Conservation (phyloP, 2,329 filamentous ascomycete species). For the Pyrenochaeta sp. region DNA sequence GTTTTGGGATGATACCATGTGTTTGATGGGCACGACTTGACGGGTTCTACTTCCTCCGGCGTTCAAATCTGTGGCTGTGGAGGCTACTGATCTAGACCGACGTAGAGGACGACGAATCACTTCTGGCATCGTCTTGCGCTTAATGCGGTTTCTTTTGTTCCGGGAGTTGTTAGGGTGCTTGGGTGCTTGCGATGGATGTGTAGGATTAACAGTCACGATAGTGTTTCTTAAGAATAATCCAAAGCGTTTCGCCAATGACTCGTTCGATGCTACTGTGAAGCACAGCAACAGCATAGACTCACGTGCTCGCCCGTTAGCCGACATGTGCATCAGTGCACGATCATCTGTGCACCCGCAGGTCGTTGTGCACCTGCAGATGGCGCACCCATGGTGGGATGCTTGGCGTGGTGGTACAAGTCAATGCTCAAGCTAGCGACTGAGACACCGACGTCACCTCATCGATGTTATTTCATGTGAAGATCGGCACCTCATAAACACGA, state of each 20-base stretch:
- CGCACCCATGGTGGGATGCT: slow-evolving; percentile 16
- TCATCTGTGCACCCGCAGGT: slow-evolving; percentile 19
- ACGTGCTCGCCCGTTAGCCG: slow-evolving; percentile 5
- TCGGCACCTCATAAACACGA: slow-evolving; percentile 18
- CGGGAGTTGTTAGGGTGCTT: background rate
- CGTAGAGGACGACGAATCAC: slow-evolving; percentile 26
- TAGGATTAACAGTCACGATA: slow-evolving; percentile 27
- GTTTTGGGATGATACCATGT: slow-evolving; percentile 45
- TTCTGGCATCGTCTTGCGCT: slow-evolving; percentile 21
- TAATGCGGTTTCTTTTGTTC: slow-evolving; percentile 9
- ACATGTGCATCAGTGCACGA: slow-evolving; percentile 5
- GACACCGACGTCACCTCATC: slow-evolving; percentile 33
- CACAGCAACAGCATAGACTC: background rate
- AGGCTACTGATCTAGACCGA: slow-evolving; percentile 20
- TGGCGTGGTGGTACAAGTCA: slow-evolving; percentile 30
- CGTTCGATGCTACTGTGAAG: background rate
- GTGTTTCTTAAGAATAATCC: slow-evolving; percentile 19
- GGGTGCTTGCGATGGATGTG: slow-evolving; percentile 23
- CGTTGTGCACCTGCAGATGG: slow-evolving; percentile 21
- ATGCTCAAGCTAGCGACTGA: slow-evolving; percentile 23
- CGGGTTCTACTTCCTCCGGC: slow-evolving; percentile 31
- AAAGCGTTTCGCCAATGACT: slow-evolving; percentile 8
- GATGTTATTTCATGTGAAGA: slow-evolving; percentile 34
- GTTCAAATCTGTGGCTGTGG: slow-evolving; percentile 28
- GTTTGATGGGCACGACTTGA: slow-evolving; percentile 30